Base-by-base conservation (phyloP, 306 rosid species). In the Senna siamea region DNA sequence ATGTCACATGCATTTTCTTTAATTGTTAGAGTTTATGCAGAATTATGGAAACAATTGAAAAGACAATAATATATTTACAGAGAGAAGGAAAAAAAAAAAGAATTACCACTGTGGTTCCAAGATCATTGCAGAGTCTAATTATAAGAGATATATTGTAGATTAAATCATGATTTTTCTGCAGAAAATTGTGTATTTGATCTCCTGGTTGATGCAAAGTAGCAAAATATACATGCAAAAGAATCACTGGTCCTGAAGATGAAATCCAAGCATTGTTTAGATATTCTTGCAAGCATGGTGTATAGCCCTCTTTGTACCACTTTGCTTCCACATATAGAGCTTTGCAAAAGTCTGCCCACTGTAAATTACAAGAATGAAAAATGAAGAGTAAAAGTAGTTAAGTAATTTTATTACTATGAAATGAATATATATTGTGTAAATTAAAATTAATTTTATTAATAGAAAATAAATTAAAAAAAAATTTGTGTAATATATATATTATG, bases 301-400 rank as follows among this genome's bases (percentile, higher is more conserved):
- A 57, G 26, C 83, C 80, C 46, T 34, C 52, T 37, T 54, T 74
- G 55, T 72, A 77, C 96, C 96, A 87, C 78, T 84, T 79, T 47
- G 96, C 96, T 78, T 89, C 96, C 78, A 70, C 66, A 12, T 69
- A 77, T 53, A 89, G 62, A 48, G 90, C 79, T 47, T 85, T 85
- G 67, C 86, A 83, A 54, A 85, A 87, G 32, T 82, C 96, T 71
- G 13, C 67, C 96, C 92, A 87, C 96, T 89, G 17, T 8, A 28
- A 59, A 19, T 26, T 26, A 26, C 30, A 26, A n/a, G n/a, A n/a
- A n/a, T n/a, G n/a, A n/a, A n/a, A n/a, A n/a, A n/a, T n/a, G n/a
- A n/a, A n/a, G n/a, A n/a, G n/a, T n/a, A n/a, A n/a, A n/a, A n/a
- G n/a, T n/a, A n/a, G n/a, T n/a, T n/a, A n/a, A n/a, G n/a, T n/a